Base-by-base conservation (phyloP, 768 basidiomycete species). In the Boletus patriciae region DNA sequence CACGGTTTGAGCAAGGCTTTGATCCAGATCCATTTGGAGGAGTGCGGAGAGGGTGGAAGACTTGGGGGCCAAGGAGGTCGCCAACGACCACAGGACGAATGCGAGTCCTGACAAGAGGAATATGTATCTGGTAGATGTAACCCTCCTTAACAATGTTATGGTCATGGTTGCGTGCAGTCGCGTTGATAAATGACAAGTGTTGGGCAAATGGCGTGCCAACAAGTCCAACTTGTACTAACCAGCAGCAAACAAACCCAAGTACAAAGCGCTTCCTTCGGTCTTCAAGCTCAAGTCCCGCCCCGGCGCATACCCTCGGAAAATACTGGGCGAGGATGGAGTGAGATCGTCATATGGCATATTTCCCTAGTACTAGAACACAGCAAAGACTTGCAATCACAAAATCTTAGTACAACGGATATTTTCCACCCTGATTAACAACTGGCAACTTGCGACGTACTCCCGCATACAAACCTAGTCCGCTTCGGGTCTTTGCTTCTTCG, bases 31-130 rank as follows among this genome's bases (percentile, higher is more conserved):
- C 29, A 48, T 27, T 38, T 51, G 66, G n/a, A 66, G 31, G 45
- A 66, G 57, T 10, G 48, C 50, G 2, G 48, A 59, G 8, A 68
- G 50, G 16, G 23, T 34, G 33, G 52, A 60, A 0, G 61, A 57
- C 44, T 63, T 54, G 0, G 58, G 66, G 11, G 42, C 33, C 6
- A 66, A 0, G 18, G 49, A 56, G 1, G 34, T 50, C 16, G 33
- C 55, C 50, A 63, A 43, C 16, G 63, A 63, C 66, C 66, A 67
- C 31, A 66, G 40, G 34, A 66, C 33, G 31, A 67, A 66, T 37
- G 52, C 46, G 8, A 68, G 31, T 7, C 54, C 66, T 7, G 63
- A 68, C 15, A 63, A 40, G 15, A 68, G 50, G 41, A 68, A 62
- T 37, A 68, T 60, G 47, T 60, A 62, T 57, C 63, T 56, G n/a